Base-by-base conservation (phyloP, 2,329 filamentous ascomycete genomes). In the Trichoderma guizhouense region DNA sequence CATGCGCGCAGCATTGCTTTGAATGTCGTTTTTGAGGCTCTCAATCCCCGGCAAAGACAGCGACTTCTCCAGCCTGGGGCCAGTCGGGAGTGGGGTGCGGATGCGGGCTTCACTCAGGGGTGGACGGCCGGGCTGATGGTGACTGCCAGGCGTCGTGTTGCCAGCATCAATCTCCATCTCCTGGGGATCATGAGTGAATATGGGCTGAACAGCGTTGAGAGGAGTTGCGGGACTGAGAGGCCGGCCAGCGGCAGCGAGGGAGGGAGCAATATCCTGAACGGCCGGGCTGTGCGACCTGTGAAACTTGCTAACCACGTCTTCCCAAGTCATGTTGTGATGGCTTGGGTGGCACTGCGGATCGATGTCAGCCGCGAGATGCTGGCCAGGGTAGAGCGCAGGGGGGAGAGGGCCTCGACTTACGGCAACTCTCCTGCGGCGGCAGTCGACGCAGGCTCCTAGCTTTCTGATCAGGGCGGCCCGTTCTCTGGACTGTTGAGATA, bases 261-360 rank as follows among this genome's bases (percentile, higher is more conserved):
- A 80, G 36, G 84, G 82, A 34, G 83, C 82, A 58, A 87, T 84
- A 28, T 88, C 86, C 72, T 85, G 85, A 61, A 86, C 81, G 32
- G 79, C 80, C 36, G 87, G 86, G 74, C 86, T 88, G 71, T 86
- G 83, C 53, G 85, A 84, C 71, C 84, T 83, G 79, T 83, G 81
- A 70, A 87, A 89, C 75, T 88, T 89, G 76, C 81, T 82, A 61
- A 86, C 82, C 18, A 87, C 85, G 73, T 89, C 87, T 77, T 89
- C 87, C 87, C 87, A 90, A 12, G 86, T 88, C 86, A 89, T 86
- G 74, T 86, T 86, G 74, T 89, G 87, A 77, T 90, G 88, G 74
- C 84, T 86, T 15, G 88, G 87, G 75, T 89, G 86, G 77, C 88
- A 90, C 87, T 88, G 82, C 32, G 32, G 30, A 47, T 47, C n/a